Evolutionary conservation across 192 early-diverging fungal genomes (phyloP).

Genomic region (Backusella tuberculispora): DNA sequence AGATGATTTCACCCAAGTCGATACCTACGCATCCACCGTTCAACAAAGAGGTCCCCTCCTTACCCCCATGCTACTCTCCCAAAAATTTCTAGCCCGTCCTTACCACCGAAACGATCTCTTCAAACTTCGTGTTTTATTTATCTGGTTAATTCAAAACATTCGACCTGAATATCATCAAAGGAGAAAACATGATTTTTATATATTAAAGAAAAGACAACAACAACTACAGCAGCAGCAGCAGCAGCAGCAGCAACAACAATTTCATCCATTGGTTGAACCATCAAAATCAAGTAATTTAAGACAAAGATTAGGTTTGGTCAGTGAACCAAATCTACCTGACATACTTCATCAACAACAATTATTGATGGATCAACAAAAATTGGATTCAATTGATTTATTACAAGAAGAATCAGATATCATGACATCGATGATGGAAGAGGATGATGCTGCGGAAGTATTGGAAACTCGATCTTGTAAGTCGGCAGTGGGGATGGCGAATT

Average conservation of each 20-base stretch:
- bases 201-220: neutral
- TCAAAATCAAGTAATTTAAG: neutral
- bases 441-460: slow-evolving; percentile 48
- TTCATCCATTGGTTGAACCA: neutral
- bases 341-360: neutral
- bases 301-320: neutral
- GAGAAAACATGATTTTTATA: slow-evolving; percentile 19
- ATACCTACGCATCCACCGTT: slow-evolving; percentile 68
- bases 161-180: slow-evolving; percentile 20
- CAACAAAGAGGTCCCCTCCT: slow-evolving; percentile 61
- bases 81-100: slow-evolving; percentile 68
- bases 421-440: neutral
- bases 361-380: neutral
- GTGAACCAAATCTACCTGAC: neutral
- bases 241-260: neutral
- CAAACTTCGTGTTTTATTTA: slow-evolving; percentile 66
- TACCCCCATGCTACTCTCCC: slow-evolving; percentile 62
- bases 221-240: neutral
- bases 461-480: slow-evolving; percentile 42
- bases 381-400: slow-evolving; percentile 17
- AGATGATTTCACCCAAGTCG: slow-evolving; percentile 61
- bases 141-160: slow-evolving; percentile 74
- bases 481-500: slow-evolving; percentile 52
- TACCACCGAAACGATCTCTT: slow-evolving; percentile 59
- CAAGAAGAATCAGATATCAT: slow-evolving; percentile 9